Percentiles rank a stretch among this genome's conserved stretches.
phyloP scores from a whole-genome alignment of 2,329 filamentous ascomycete species.

The Clathrospora elynae region DNA sequence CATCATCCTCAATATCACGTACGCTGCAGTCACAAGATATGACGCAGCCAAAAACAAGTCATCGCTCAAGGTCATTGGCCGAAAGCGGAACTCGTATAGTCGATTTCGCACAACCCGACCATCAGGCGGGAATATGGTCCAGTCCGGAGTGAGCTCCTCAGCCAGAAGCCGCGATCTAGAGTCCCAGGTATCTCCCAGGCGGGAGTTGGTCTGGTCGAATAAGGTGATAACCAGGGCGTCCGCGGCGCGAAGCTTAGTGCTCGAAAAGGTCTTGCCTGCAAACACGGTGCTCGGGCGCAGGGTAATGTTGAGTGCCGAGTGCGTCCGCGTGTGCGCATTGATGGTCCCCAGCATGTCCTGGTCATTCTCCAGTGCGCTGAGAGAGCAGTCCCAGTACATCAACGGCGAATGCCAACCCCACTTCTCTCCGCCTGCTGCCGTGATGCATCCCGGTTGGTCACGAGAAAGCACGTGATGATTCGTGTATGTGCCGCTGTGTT shows the following conservation, averaged over 20 bases:
- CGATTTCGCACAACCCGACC: conserved; percentile 61
- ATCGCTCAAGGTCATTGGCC: conserved; percentile 71
- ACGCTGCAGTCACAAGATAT: conserved; percentile 67
- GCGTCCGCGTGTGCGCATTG: conserved; percentile 65
- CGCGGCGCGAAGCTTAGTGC: conserved; percentile 69
- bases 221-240: conserved; percentile 80
- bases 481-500: neutral
- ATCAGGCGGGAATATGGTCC: conserved; percentile 68
- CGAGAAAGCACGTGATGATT: conserved; percentile 9
- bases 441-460: conserved; percentile 29
- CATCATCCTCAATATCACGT: conserved; percentile 69
- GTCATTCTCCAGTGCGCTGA: conserved; percentile 64
- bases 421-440: conserved; percentile 60
- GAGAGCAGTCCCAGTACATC: conserved; percentile 76
- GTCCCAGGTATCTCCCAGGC: conserved; percentile 69
- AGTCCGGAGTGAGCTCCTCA: conserved; percentile 57
- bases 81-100: conserved; percentile 79
- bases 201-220: conserved; percentile 69
- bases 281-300: conserved; percentile 80
- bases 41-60: conserved; percentile 66
- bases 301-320: conserved; percentile 73
- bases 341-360: conserved; percentile 69
- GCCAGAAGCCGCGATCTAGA: conserved; percentile 61
- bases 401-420: conserved; percentile 85
- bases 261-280: conserved; percentile 76